Conservation (phyloP, 805 yeast species). For the Wickerhamiella vanderwaltii region DNA sequence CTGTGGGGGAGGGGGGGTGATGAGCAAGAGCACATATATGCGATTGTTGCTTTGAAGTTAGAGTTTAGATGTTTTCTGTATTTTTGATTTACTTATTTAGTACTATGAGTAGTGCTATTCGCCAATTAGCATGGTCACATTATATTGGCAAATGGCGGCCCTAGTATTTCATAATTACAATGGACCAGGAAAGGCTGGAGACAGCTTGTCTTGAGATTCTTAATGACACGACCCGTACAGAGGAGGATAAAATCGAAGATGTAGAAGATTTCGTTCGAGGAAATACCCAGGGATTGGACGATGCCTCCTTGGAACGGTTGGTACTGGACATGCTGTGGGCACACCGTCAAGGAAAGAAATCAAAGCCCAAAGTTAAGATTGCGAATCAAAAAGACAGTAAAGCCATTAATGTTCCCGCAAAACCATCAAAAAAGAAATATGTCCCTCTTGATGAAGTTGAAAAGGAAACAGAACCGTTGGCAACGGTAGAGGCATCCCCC, state of each 20-base stretch:
- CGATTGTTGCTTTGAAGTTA: no score
- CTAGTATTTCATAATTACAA: not conserved
- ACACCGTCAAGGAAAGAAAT: constrained; percentile 27
- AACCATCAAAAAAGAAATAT: constrained; percentile 12
- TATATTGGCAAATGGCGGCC: no score
- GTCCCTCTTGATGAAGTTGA: constrained; percentile 10
- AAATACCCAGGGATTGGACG: constrained; percentile 14
- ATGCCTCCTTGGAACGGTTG: constrained; percentile 27
- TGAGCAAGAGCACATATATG: no score
- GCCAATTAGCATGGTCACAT: no score
- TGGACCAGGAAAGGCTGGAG: constrained; percentile 3
- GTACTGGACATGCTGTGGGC: constrained; percentile 34
- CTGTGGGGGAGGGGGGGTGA: no score
- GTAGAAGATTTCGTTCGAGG: constrained; percentile 28
- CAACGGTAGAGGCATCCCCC: constrained; percentile 23
- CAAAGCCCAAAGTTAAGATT: constrained; percentile 17
- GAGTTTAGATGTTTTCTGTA: no score
- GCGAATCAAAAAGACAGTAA: constrained; percentile 14
- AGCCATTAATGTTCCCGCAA: constrained; percentile 13
- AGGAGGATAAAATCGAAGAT: constrained; percentile 32
- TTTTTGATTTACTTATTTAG: no score
- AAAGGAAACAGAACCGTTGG: not conserved
- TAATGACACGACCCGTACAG: constrained; percentile 25
- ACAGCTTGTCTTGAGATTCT: constrained; percentile 26
- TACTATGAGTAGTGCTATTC: no score